A percentile compares a stretch with the other conserved stretches of the same genome.
phyloP scores from a whole-genome alignment of 768 basidiomycete genomes.

The Amanita subjunquillea region DNA sequence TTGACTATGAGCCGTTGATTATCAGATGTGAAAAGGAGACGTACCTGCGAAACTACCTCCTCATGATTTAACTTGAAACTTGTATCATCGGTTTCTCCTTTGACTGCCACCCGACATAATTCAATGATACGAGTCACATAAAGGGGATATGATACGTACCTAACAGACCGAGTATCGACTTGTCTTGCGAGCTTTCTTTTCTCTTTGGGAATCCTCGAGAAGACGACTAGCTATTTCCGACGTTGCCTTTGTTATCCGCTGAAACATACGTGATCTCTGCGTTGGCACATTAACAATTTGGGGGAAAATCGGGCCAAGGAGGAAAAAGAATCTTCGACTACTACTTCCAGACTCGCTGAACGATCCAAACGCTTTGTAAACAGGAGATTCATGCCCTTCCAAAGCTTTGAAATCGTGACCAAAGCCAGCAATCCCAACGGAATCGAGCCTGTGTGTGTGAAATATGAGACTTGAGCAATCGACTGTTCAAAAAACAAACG shows the following conservation, averaged over 20 bases:
- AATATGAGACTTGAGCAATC: background rate
- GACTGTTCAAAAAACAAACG: constrained; percentile 16
- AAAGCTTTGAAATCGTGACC: constrained; percentile 46
- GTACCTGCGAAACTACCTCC: constrained; percentile 26
- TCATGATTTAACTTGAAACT: constrained; percentile 25
- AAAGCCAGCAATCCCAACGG: constrained; percentile 49
- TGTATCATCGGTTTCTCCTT: constrained; percentile 19
- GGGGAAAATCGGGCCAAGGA: constrained; percentile 28
- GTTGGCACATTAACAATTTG: constrained; percentile 26
- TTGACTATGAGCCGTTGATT: background rate
- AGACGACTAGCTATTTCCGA: constrained; percentile 28
- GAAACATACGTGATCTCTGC: constrained; percentile 17
- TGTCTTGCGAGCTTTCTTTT: constrained; percentile 19
- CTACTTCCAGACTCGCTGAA: constrained; percentile 13
- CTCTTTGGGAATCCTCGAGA: constrained; percentile 24
- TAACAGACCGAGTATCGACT: constrained; percentile 29
- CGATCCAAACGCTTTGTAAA: constrained; percentile 30
- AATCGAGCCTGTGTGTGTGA: constrained; percentile 35
- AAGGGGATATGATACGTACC: constrained; percentile 12
- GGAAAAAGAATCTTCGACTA: constrained; percentile 18
- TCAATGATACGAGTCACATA: background rate
- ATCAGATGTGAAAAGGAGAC: background rate
- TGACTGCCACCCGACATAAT: constrained; percentile 15
- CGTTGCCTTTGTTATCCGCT: constrained; percentile 22
- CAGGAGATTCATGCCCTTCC: constrained; percentile 31